Conservation (phyloP, 306 rosid species). For the Acacia acuminata region DNA sequence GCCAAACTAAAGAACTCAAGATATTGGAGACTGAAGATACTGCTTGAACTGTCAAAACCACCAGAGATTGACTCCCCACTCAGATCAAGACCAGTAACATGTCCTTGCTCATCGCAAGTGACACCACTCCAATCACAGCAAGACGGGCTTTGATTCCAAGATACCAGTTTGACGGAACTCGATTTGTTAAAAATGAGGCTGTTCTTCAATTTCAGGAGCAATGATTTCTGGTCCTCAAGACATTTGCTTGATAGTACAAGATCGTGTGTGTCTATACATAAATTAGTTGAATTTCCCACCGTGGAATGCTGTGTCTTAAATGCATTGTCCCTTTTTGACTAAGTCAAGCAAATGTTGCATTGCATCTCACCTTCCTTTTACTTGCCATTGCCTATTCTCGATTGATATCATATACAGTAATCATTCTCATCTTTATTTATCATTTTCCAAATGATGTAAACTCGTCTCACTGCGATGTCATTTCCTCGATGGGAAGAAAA, state of each 20-base stretch:
- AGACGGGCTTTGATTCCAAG: not conserved
- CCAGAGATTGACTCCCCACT: not conserved
- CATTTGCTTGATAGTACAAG: constrained; percentile 12
- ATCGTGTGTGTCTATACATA: too few species aligned
- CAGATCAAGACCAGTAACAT: constrained; percentile 25
- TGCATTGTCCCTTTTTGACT: too few species aligned
- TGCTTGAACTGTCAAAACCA: constrained; percentile 16
- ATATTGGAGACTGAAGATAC: constrained; percentile 18
- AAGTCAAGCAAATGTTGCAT: too few species aligned
- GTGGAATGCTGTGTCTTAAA: too few species aligned
- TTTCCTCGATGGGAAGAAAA: too few species aligned
- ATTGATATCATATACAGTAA: too few species aligned
- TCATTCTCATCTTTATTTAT: too few species aligned
- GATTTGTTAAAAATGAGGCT: not conserved
- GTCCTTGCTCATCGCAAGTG: not conserved
- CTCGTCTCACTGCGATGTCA: too few species aligned
- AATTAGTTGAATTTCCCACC: too few species aligned
- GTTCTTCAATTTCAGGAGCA: constrained; percentile 41
- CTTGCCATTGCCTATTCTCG: too few species aligned
- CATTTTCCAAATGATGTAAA: too few species aligned
- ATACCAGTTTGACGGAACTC: not conserved
- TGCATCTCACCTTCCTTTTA: too few species aligned
- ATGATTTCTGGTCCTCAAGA: constrained; percentile 33
- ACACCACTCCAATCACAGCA: constrained; percentile 12
- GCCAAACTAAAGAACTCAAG: constrained; percentile 25